These are phyloP conservation scores for Dalechampia spathulata DNA, from an alignment of 441 rosid species.

Conservation along the genomic window DNA sequence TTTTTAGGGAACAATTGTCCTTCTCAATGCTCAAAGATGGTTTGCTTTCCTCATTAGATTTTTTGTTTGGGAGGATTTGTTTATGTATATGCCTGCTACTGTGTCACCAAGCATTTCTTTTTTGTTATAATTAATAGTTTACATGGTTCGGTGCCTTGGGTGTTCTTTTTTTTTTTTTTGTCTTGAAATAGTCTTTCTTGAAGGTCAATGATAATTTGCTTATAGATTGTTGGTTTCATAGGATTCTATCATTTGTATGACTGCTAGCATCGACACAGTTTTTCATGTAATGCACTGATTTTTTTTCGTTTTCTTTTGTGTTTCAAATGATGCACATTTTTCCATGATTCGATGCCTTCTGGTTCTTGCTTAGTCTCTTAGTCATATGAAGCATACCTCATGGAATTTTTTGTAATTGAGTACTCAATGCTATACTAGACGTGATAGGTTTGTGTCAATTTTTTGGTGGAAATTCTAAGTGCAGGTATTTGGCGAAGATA, in stretches of 20 bases:
- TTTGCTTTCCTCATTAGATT: too few relatives aligned
- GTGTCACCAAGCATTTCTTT: too few relatives aligned
- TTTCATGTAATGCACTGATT: not conserved
- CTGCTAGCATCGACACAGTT: too few relatives aligned
- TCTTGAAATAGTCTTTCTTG: too few relatives aligned
- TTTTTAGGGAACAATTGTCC: not conserved
- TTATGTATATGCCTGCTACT: too few relatives aligned
- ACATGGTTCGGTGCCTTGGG: not conserved
- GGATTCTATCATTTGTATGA: too few relatives aligned
- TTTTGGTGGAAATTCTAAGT: conserved; percentile 19
- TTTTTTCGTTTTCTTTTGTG: not conserved
- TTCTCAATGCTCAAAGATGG: not conserved
- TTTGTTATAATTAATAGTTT: too few relatives aligned
- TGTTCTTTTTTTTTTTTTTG: too few relatives aligned
- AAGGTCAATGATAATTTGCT: too few relatives aligned
- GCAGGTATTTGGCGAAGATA: conserved; percentile 71
- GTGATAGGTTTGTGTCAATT: conserved; percentile 3
- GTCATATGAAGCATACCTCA: not conserved
- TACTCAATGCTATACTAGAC: not conserved
- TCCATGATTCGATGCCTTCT: not conserved
- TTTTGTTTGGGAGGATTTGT: too few relatives aligned
- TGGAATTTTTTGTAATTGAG: too few relatives aligned
- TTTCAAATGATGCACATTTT: conserved; percentile 1
- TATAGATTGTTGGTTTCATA: too few relatives aligned
- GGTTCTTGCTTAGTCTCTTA: not conserved